phyloP scores from a whole-genome alignment of 768 basidiomycete genomes.

The Podaxis rugospora region DNA sequence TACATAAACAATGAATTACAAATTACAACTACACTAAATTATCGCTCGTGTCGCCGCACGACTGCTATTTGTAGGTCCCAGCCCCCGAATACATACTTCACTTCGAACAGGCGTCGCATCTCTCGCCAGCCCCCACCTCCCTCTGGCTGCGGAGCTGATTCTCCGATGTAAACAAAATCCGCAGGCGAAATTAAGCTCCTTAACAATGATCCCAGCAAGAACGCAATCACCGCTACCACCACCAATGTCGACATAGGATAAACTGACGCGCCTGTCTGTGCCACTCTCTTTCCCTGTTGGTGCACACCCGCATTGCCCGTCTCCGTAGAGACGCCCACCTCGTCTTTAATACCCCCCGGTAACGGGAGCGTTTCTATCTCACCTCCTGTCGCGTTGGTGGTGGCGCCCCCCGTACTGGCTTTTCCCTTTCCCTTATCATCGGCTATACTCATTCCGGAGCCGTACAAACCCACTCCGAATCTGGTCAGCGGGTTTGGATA shows the following conservation, averaged over 20 bases:
- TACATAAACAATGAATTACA: slow-evolving; percentile 1
- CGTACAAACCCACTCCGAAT: slow-evolving; percentile 28
- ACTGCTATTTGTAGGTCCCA: slow-evolving; percentile 89
- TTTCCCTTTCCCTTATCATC: neutral
- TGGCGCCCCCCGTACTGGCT: slow-evolving; percentile 13
- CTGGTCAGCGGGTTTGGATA: slow-evolving; percentile 57
- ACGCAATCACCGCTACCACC: slow-evolving; percentile 79
- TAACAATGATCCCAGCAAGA: slow-evolving; percentile 87
- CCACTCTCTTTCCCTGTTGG: neutral
- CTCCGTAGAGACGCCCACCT: slow-evolving; percentile 17
- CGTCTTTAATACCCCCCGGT: slow-evolving; percentile 33
- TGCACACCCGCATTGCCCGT: slow-evolving; percentile 13
- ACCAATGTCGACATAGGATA: slow-evolving; percentile 57
- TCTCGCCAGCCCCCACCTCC: slow-evolving; percentile 73
- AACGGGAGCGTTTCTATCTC: slow-evolving; percentile 21
- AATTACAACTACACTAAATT: slow-evolving; percentile 13
- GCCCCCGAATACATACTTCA: slow-evolving; percentile 76
- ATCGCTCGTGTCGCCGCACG: slow-evolving; percentile 60
- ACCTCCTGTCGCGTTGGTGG: slow-evolving; percentile 13
- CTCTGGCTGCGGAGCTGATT: slow-evolving; percentile 50
- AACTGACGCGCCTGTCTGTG: neutral
- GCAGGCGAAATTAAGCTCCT: slow-evolving; percentile 86
- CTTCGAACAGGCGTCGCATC: slow-evolving; percentile 74
- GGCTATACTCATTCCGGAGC: slow-evolving; percentile 3
- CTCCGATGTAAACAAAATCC: slow-evolving; percentile 83